Base-by-base conservation (phyloP, 805 yeast species). In the Saccharomyces kudriavzevii region DNA sequence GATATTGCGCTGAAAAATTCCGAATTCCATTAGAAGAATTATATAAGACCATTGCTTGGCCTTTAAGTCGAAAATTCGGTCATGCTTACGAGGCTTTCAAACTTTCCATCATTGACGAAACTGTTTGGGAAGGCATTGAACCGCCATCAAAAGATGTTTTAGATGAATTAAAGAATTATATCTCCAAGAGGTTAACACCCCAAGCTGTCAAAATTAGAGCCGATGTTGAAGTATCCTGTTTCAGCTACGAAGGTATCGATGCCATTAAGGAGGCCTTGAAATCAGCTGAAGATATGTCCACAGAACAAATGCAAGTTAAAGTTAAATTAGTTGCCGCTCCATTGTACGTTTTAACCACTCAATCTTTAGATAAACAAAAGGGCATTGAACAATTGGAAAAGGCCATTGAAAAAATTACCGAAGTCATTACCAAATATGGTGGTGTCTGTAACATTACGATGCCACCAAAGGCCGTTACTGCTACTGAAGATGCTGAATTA, bases 381-480 rank as follows among this genome's bases (percentile, higher is more conserved):
- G 99, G 99, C 70, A 79, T 94, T 60, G 87, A 85, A 55, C 74
- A 83, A 47, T 79, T 94, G 67, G 85, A 83, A 67, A 72, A 79
- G 61, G 96, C 98, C 49, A 89, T 94, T 60, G 86, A 80, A 60
- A 83, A 79, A 62, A 87, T 94, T 58, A 78, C 81, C 56, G 81
- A 80, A 63, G 77, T 83, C 49, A 90, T 94, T 65, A 79, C 79
- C 56, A 76, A 78, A 22, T 78, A 81, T 52, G 96, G 89, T 52
- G 99, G 99, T 68, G 80, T 82, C 54, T 86, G 96, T 71, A 89
- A 87, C 61, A 86, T 92, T 59, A 90, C 95, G 52, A 92, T 92
- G 97, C 92, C 96, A 64, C 98, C 99, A 68, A 92, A 91, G 82
- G 97, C 98, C 46, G 98, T 94, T 61, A 90, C 97, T 54, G 98